A percentile compares a stretch with the other conserved stretches of the same genome.
phyloP scores from a whole-genome alignment of 169 alveolate genomes.

The Plasmodium coatneyi region DNA sequence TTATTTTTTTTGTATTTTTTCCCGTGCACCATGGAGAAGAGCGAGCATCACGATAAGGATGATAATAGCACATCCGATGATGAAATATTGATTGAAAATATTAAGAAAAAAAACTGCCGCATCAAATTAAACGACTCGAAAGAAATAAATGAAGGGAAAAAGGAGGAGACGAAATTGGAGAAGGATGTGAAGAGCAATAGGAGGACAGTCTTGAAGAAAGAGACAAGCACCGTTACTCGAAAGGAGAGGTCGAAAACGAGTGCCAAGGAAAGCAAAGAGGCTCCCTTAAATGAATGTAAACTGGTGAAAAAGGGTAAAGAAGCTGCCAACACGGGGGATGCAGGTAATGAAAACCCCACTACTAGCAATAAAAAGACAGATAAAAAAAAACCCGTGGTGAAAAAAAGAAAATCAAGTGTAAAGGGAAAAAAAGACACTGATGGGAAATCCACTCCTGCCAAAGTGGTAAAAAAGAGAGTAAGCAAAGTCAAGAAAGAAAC shows the following conservation, averaged over 20 bases:
- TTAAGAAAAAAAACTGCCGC: slow-evolving; percentile 33
- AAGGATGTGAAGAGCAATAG: not conserved
- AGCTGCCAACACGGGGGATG: not conserved
- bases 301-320: not conserved
- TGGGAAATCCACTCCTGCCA: not conserved
- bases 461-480: slow-evolving; percentile 25
- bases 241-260: not conserved
- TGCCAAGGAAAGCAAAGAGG: not conserved
- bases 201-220: slow-evolving; percentile 1
- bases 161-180: not conserved
- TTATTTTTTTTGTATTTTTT: slow-evolving; percentile 6
- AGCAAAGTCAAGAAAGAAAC: slow-evolving; percentile 68
- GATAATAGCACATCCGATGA: slow-evolving; percentile 47
- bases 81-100: slow-evolving; percentile 60
- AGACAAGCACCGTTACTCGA: not conserved
- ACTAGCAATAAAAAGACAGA: not conserved
- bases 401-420: slow-evolving; percentile 26
- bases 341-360: slow-evolving; percentile 14
- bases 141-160: slow-evolving; percentile 1
- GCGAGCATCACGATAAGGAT: not conserved
- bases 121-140: slow-evolving; percentile 3
- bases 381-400: slow-evolving; percentile 6
- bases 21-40: slow-evolving; percentile 26
- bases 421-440: slow-evolving; percentile 14
- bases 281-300: not conserved